Evolutionary conservation across 306 rosid species (phyloP).

Genomic region (Neltuma alba): DNA sequence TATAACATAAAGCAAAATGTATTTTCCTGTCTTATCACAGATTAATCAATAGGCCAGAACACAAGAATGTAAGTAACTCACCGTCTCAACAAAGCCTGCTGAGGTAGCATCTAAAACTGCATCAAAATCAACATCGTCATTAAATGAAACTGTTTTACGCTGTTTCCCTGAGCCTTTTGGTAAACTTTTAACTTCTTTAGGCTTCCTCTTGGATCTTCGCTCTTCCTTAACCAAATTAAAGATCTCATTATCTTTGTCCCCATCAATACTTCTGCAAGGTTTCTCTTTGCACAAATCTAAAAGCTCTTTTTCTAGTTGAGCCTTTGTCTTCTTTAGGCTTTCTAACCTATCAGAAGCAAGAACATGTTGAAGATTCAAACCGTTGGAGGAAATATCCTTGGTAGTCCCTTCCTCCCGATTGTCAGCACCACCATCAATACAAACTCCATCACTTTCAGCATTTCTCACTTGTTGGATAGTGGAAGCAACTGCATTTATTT

Average conservation of each 20-base stretch:
- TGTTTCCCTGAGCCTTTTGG: constrained; percentile 49
- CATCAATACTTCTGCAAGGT: constrained; percentile 37
- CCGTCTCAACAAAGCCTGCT: constrained; percentile 91
- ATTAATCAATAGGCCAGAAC: constrained; percentile 4
- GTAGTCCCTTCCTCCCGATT: constrained; percentile 35
- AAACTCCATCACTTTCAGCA: constrained; percentile 41
- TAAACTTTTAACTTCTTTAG: constrained; percentile 47
- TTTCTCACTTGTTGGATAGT: constrained; percentile 55
- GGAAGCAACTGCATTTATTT: constrained; percentile 83
- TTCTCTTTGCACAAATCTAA: constrained; percentile 45
- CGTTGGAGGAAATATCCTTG: constrained; percentile 43
- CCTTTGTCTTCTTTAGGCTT: constrained; percentile 72
- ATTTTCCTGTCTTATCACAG: not conserved
- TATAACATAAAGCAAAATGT: not conserved
- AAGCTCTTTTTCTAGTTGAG: constrained; percentile 70
- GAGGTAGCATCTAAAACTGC: constrained; percentile 94
- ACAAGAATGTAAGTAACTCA: constrained; percentile 48
- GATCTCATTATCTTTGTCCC: constrained; percentile 39
- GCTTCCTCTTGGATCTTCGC: constrained; percentile 64
- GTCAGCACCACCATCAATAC: constrained; percentile 39
- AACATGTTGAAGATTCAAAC: constrained; percentile 66
- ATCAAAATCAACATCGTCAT: constrained; percentile 83
- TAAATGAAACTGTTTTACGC: constrained; percentile 67
- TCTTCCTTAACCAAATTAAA: constrained; percentile 71
- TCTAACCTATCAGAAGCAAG: constrained; percentile 72